Base-by-base conservation (phyloP, 2,329 filamentous ascomycete species). In the Colletotrichum sojae region DNA sequence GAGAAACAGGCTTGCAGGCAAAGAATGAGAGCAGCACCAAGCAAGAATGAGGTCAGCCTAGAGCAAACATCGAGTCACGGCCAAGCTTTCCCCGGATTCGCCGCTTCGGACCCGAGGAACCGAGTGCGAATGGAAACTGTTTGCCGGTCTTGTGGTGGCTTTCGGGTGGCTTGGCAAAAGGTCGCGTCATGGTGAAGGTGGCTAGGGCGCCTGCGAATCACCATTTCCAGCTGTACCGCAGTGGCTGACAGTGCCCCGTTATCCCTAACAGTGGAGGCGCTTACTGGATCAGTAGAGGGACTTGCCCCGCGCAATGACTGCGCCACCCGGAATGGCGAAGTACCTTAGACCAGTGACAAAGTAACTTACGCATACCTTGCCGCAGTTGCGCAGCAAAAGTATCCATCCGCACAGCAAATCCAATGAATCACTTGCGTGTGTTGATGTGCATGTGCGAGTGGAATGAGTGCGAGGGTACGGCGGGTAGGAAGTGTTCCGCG, bases 281-380 rank as follows among this genome's bases (percentile, higher is more conserved):
- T 31, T 31, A 31, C 27, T 31, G 27, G 27, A 31, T 9, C 8
- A 40, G 48, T 55, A 46, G 54, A 48, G 13, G 39, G 10, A 46
- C 39, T 13, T 13, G 46, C 54, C 61, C 66, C 54, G 66, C 61
- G 54, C 61, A 45, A 40, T 49, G 39, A 68, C 66, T 68, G 66
- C 66, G 66, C 66, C 66, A 65, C 66, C 4, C 54, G 46, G 16
- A 56, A 36, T 65, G 61, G 65, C 66, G 54, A 51, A 12, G 13
- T 2, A 22, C 16, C 15, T 3, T 15, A 58, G 27, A 22, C 22
- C 2, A 22, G 22, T 22, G 22, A 22, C 27, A 31, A 31, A 31
- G 27, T 31, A 31, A 31, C 27, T 31, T 31, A 31, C 27, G 27
- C 27, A 31, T 31, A 31, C 27, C 27, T 31, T 9, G 27, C 27